Conservation (phyloP, 331 rosid species). For the Acacia pycnantha region DNA sequence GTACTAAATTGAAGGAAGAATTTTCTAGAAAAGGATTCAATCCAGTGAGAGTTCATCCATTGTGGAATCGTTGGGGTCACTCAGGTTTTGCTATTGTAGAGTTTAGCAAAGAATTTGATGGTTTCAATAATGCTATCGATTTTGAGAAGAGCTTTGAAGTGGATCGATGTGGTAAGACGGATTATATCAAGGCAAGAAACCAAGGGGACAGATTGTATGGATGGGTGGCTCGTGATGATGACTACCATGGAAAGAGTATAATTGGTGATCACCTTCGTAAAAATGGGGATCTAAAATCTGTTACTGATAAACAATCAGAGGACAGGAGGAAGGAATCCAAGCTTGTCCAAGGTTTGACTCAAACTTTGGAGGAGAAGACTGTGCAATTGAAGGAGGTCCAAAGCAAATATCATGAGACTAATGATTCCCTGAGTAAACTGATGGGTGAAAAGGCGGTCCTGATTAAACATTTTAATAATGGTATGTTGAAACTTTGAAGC, state of each 20-base stretch:
- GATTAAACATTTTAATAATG: constrained; percentile 34
- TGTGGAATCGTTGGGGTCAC: constrained; percentile 68
- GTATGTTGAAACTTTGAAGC: constrained; percentile 23
- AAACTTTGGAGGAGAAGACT: constrained; percentile 39
- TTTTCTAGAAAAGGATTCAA: constrained; percentile 57
- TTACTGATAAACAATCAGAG: constrained; percentile 69
- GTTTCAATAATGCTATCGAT: constrained; percentile 65
- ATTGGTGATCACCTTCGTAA: constrained; percentile 56
- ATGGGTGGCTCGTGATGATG: constrained; percentile 82
- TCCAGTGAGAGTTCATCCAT: constrained; percentile 63
- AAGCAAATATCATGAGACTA: constrained; percentile 34
- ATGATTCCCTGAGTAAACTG: constrained; percentile 30
- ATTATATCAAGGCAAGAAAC: constrained; percentile 30
- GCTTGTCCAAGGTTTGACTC: constrained; percentile 43
- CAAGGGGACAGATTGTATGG: constrained; percentile 56
- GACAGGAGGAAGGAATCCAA: constrained; percentile 50
- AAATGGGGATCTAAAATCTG: constrained; percentile 72
- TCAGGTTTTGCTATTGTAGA: constrained; percentile 69
- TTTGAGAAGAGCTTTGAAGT: constrained; percentile 66
- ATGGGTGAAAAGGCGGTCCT: constrained; percentile 35
- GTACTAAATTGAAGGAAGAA: constrained; percentile 58
- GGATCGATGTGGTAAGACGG: constrained; percentile 53
- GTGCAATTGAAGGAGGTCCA: constrained; percentile 38
- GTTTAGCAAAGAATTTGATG: constrained; percentile 63
- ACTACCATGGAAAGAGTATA: constrained; percentile 36